Conservation (phyloP, 2,329 filamentous ascomycete species). For the Emergomyces orientalis region DNA sequence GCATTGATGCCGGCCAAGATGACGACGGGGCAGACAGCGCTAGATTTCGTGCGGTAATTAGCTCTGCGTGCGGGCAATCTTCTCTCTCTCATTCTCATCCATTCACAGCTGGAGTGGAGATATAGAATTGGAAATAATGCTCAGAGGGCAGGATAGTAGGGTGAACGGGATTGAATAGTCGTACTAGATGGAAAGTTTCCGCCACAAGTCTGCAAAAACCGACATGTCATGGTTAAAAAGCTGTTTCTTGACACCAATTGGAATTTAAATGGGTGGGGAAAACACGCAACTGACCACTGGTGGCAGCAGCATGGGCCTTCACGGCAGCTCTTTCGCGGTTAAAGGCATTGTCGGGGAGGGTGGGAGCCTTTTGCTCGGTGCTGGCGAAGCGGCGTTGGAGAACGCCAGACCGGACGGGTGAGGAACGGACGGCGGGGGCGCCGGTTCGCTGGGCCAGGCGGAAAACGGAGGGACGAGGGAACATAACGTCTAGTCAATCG, state of each 20-base stretch:
- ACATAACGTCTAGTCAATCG: conserved; percentile 42
- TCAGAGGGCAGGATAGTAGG: neutral
- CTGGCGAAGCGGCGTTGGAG: conserved; percentile 67
- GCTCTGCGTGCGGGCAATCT: neutral
- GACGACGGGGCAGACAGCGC: conserved; percentile 65
- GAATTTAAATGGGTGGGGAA: neutral
- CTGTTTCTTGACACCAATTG: neutral
- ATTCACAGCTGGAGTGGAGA: neutral
- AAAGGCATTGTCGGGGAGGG: conserved; percentile 76
- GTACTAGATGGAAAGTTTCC: conserved; percentile 89
- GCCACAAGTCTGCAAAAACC: conserved; percentile 66
- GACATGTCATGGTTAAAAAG: neutral
- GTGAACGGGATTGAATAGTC: neutral
- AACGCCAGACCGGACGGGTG: conserved; percentile 46
- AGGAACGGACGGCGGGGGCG: conserved; percentile 48
- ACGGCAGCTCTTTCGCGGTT: conserved; percentile 83
- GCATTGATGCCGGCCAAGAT: conserved; percentile 69
- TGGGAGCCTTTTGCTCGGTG: conserved; percentile 49
- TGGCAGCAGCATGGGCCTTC: conserved; percentile 78
- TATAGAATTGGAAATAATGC: neutral
- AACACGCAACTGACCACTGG: conserved; percentile 57
- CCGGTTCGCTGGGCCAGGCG: conserved; percentile 53
- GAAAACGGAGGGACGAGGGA: conserved; percentile 52
- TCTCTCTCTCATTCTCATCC: neutral
- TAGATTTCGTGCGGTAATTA: conserved; percentile 30